Evolutionary conservation across 2,329 filamentous ascomycete genomes (phyloP).

Genomic region (Periglandula ipomoeae): DNA sequence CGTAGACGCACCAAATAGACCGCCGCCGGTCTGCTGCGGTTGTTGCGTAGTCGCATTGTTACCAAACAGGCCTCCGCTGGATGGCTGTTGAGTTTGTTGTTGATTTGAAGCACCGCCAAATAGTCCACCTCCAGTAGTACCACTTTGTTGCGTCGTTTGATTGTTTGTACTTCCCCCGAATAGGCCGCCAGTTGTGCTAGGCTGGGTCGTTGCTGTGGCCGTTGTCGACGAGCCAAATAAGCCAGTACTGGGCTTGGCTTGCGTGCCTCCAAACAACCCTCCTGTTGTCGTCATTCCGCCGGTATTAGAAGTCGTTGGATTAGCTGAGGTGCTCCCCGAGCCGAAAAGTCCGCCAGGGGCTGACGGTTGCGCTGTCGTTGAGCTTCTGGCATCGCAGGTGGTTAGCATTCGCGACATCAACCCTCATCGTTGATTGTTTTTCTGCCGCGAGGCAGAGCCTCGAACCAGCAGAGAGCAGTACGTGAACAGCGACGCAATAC

Average conservation of each 20-base stretch:
- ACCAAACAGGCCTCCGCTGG: slow-evolving; percentile 23
- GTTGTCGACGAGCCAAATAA: slow-evolving; percentile 23
- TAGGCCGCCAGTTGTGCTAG: slow-evolving; percentile 13
- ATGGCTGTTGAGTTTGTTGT: slow-evolving; percentile 17
- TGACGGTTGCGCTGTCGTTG: slow-evolving; percentile 22
- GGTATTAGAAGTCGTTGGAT: slow-evolving; percentile 17
- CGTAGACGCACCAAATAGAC: slow-evolving; percentile 20
- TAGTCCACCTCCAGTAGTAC: slow-evolving; percentile 2
- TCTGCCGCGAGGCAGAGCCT: neutral
- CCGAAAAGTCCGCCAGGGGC: slow-evolving; percentile 29
- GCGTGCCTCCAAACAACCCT: slow-evolving; percentile 26
- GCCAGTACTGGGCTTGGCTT: slow-evolving; percentile 17
- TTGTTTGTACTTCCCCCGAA: slow-evolving; percentile 19
- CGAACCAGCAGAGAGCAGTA: neutral
- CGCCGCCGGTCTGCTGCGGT: slow-evolving; percentile 18
- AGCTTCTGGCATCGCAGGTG: slow-evolving; percentile 12
- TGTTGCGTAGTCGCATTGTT: slow-evolving; percentile 14
- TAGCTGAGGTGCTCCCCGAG: slow-evolving; percentile 18
- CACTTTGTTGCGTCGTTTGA: slow-evolving; percentile 8
- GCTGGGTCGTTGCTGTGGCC: slow-evolving; percentile 14
- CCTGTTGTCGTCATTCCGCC: slow-evolving; percentile 27
- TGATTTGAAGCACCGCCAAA: slow-evolving; percentile 11
- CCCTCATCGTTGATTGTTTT: neutral
- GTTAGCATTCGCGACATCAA: neutral
- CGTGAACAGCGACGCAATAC: slow-evolving; percentile 7